phyloP scores from a whole-genome alignment of 768 basidiomycete genomes.

The Tremella yokohamensis region DNA sequence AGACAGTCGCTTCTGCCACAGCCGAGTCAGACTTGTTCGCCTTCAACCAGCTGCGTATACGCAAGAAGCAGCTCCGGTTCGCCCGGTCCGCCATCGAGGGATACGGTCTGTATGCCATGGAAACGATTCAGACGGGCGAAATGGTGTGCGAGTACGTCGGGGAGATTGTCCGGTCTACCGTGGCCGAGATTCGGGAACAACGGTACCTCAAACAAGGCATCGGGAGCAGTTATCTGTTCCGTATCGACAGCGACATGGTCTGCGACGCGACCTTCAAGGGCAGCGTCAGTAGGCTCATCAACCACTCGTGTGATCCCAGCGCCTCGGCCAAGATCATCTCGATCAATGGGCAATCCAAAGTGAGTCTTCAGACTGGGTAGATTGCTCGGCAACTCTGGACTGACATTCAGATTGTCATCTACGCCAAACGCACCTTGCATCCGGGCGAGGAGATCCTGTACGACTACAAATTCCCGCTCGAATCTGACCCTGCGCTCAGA shows the following conservation, averaged over 20 bases:
- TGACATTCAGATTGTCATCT: conserved; percentile 79
- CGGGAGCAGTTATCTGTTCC: conserved; percentile 94
- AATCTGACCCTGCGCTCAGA: conserved; percentile 68
- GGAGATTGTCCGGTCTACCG: conserved; percentile 88
- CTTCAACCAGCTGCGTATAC: conserved; percentile 95
- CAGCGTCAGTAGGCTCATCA: conserved; percentile 95
- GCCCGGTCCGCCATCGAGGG: conserved; percentile 94
- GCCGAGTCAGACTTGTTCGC: conserved; percentile 72
- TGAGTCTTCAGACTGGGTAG: conserved; percentile 9
- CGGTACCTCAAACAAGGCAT: conserved; percentile 95
- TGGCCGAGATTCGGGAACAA: conserved; percentile 96
- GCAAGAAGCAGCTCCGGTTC: conserved; percentile 96
- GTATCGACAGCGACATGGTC: conserved; percentile 95
- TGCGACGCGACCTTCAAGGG: conserved; percentile 99
- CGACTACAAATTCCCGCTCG: conserved; percentile 99
- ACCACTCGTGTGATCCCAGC: conserved; percentile 92
- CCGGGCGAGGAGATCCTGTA: conserved; percentile 73
- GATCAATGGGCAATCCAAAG: conserved; percentile 55
- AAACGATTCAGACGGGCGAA: conserved; percentile 85
- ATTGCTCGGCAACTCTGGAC: background rate
- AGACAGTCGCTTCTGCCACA: conserved; percentile 53
- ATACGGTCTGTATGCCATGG: conserved; percentile 98
- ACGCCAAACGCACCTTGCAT: conserved; percentile 92
- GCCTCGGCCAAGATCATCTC: conserved; percentile 58
- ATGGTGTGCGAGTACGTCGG: conserved; percentile 99